Base-by-base conservation (phyloP, 2,329 filamentous ascomycete species). In the Pezicula carpinea region DNA sequence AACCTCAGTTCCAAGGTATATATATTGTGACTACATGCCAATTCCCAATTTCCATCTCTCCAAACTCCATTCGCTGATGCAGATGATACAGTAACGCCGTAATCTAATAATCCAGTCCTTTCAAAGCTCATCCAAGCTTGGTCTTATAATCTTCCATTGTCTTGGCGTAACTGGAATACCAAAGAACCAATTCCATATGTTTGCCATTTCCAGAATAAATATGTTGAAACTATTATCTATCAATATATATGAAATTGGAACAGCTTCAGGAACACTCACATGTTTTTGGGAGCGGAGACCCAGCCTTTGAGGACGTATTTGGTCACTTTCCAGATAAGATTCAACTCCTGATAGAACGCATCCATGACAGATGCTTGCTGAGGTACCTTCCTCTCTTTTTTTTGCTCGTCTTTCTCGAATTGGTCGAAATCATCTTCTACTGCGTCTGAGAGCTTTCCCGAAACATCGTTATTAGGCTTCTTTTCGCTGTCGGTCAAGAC, bases 221-320 rank as follows among this genome's bases (percentile, higher is more conserved):
- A 86, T 79, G 44, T 72, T 66, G 45, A 68, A 70, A 40, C 76
- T 80, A 47, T 17, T 5, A 21, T 41, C n/a, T 26, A 22, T 60
- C 59, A 56, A 51, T 13, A 23, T 26, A 15, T 34, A n/a, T 32
- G 33, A 51, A 42, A 17, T 11, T 6, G 23, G 15, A 45, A 31
- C n/a, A 38, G 21, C 14, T 34, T 18, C 6, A 32, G 15, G 21
- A 15, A 33, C 50, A 81, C 87, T 81, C 76, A 93, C 87, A 87
- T 47, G 52, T 76, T 77, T 39, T 67, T 72, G 0, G 91, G 91
- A 40, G 90, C 71, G 18, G 74, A 69, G 5, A 82, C 46, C 88
- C 89, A 99, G 50, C 79, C 78, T 54, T 66, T 74, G 7, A 93
- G 19, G 2, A 97, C 82, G 57, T 83, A 80, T 56, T 79, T 76